These are phyloP conservation scores for Acidomyces sp. DNA, from an alignment of 495 filamentous ascomycete species.

Conservation along the genomic window DNA sequence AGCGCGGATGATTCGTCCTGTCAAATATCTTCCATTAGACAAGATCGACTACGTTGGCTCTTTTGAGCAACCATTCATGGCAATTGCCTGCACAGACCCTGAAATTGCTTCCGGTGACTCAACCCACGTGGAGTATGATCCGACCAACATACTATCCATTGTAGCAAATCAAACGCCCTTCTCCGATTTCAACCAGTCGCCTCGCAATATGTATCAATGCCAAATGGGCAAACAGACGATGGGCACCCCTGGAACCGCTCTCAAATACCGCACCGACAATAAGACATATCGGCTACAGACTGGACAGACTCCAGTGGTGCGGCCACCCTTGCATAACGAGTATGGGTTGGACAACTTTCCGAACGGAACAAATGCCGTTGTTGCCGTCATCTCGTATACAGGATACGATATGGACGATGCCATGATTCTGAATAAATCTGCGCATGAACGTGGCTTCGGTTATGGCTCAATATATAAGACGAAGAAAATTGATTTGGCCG, in stretches of 20 bases:
- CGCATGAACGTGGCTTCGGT: slow-evolving; percentile 93
- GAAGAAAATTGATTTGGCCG: slow-evolving; percentile 70
- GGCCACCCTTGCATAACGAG: slow-evolving; percentile 81
- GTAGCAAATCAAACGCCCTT: slow-evolving; percentile 98
- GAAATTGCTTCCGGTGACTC: slow-evolving; percentile 78
- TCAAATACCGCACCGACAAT: slow-evolving; percentile 86
- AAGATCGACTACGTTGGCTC: slow-evolving; percentile 80
- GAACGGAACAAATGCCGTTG: slow-evolving; percentile 91
- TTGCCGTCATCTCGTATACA: slow-evolving; percentile 96
- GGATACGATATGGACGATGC: slow-evolving; percentile 99
- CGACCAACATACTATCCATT: slow-evolving; percentile 94
- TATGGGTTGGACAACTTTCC: slow-evolving; percentile 98
- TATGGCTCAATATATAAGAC: slow-evolving; percentile 97
- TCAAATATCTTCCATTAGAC: slow-evolving; percentile 77
- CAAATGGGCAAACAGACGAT: slow-evolving; percentile 99
- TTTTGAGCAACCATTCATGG: slow-evolving; percentile 96
- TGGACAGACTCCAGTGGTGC: slow-evolving; percentile 88
- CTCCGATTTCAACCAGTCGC: slow-evolving; percentile 97
- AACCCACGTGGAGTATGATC: slow-evolving; percentile 87
- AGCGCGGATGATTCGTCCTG: slow-evolving; percentile 77
- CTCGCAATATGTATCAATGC: slow-evolving; percentile 95
- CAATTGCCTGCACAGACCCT: slow-evolving; percentile 72
- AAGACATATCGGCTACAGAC: slow-evolving; percentile 91
- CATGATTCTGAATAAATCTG: slow-evolving; percentile 98
- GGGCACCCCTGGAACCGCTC: slow-evolving; percentile 84